Conservation (phyloP, 257 asterid species). For the Nicotiana obtusifolia region DNA sequence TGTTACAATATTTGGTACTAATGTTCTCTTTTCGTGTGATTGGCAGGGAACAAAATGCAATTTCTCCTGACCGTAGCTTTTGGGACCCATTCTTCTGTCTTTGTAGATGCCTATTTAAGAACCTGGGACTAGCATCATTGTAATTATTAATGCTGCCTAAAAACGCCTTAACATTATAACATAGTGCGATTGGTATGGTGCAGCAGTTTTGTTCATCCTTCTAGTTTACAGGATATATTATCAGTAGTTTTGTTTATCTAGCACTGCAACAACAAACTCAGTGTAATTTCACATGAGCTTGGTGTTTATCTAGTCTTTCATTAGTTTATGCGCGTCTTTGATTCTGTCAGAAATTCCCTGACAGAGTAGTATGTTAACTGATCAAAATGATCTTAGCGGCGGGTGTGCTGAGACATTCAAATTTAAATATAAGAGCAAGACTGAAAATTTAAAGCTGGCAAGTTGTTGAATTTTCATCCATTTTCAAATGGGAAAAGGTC, state of each 20-base stretch:
- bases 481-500: background rate
- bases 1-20: background rate
- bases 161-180: background rate
- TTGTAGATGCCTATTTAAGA: background rate
- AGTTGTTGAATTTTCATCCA: background rate
- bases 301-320: background rate
- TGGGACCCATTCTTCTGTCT: background rate
- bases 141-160: background rate
- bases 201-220: background rate
- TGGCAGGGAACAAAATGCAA: background rate
- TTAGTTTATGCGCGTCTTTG: background rate
- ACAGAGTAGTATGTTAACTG: background rate
- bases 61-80: background rate
- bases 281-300: too few species aligned
- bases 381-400: background rate
- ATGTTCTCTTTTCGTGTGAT: background rate
- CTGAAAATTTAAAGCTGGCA: background rate
- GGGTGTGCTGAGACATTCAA: background rate
- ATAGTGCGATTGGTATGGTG: background rate
- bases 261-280: too few species aligned
- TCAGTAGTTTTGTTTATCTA: background rate
- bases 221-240: background rate
- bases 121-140: background rate
- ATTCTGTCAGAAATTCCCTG: background rate
- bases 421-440: background rate